Evolutionary conservation across 345 rosid species (phyloP), one percentile per base, ranked within the genome.

Genomic region (Citrus hindsii): DNA sequence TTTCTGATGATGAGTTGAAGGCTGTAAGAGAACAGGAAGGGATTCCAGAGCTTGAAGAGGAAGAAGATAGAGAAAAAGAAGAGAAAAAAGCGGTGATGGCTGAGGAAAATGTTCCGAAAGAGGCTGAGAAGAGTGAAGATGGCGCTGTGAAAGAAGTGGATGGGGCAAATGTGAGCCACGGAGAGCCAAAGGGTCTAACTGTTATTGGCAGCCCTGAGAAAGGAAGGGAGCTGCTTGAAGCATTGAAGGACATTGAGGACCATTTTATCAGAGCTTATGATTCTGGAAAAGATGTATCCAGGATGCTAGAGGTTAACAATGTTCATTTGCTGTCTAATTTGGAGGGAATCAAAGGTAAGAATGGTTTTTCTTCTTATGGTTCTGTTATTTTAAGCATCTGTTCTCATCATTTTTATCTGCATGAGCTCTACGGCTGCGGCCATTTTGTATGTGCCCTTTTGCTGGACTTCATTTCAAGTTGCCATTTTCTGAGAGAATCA

Each of bases 1-100:
- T 77, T 71, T 84, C 79, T 55, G 91, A 92, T 38, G 91, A 89
- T 73, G 90, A 92, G 60, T 76, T 90, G 74, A 90, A 83, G 75
- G 87, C 69, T 48, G 92, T 90, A 80, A 87, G 93, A 77, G 90
- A 90, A 67, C 80, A 90, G 75, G 93, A 92, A 82, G 93, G 96
- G 81, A 90, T 92, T 32, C 96, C 96, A 10, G 93, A 92, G 81
- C 84, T 92, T 9, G 95, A 92, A 80, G 95, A 88, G 71, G 95
- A 85, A 75, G 90, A 27, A 7, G 84, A 82, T 13, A 53, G 27
- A 30, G 75, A 73, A 73, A 84, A 64, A 76, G 85, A 77, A 60
- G 82, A 82, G 67, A 73, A 82, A 76, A 83, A 77, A 48, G 85
- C 63, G 56, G 79, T 76, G 56, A 64, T 72, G 33, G 81, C 74